Evolutionary conservation across 257 asterid genomes (phyloP).

Genomic region (Nicotiana tabacum): DNA sequence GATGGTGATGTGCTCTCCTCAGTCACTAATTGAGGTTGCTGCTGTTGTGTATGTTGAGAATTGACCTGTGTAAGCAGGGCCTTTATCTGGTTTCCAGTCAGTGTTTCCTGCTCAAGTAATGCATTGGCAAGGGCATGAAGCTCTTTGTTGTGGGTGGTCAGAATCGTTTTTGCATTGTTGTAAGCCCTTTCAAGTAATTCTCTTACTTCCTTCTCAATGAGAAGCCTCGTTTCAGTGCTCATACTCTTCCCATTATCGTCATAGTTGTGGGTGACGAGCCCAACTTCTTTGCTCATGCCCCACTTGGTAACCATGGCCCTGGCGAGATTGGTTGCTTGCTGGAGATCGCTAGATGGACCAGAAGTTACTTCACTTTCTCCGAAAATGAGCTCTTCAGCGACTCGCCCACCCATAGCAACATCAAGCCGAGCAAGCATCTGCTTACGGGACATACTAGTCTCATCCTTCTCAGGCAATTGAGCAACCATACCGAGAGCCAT

Average conservation of each 20-base stretch:
- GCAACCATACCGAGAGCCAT: slow-evolving; percentile 92
- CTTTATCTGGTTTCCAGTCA: slow-evolving; percentile 70
- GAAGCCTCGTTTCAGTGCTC: slow-evolving; percentile 85
- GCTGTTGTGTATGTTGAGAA: slow-evolving; percentile 33
- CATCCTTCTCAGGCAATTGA: slow-evolving; percentile 75
- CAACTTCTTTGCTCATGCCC: slow-evolving; percentile 80
- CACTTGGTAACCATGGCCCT: slow-evolving; percentile 78
- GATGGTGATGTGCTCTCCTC: slow-evolving; percentile 34
- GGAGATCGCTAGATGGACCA: slow-evolving; percentile 78
- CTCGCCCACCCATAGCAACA: slow-evolving; percentile 85
- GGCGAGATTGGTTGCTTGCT: slow-evolving; percentile 69
- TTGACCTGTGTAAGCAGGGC: slow-evolving; percentile 45
- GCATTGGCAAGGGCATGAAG: slow-evolving; percentile 81
- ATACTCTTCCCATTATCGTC: slow-evolving; percentile 80
- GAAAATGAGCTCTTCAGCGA: slow-evolving; percentile 84
- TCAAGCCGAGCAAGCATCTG: slow-evolving; percentile 90
- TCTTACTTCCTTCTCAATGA: slow-evolving; percentile 71
- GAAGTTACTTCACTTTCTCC: slow-evolving; percentile 86
- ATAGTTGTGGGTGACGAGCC: slow-evolving; percentile 71
- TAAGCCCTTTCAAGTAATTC: slow-evolving; percentile 60
- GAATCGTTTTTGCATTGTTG: slow-evolving; percentile 56
- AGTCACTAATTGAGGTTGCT: slow-evolving; percentile 31
- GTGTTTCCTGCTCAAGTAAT: slow-evolving; percentile 73
- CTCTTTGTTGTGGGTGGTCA: slow-evolving; percentile 57
- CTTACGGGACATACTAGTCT: slow-evolving; percentile 70